phyloP scores from a whole-genome alignment of 192 early-diverging fungal genomes.

The Podila epigama region DNA sequence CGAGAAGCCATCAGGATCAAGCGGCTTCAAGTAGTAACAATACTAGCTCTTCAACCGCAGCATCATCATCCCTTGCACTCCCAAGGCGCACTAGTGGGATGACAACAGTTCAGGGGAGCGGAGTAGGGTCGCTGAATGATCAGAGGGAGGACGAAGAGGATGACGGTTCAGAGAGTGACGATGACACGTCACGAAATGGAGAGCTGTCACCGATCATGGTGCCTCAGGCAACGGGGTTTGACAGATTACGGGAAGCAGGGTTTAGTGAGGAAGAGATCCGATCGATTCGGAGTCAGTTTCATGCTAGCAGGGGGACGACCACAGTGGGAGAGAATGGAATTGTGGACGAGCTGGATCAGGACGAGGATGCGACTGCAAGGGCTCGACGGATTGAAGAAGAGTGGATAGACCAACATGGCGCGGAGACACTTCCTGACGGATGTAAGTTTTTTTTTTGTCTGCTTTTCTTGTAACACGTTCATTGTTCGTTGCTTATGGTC shows the following conservation, averaged over 20 bases:
- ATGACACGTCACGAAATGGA: slow-evolving; percentile 1
- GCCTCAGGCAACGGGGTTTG: slow-evolving; percentile 57
- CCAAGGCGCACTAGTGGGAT: slow-evolving; percentile 5
- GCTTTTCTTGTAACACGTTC: neutral
- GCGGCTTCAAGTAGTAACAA: neutral
- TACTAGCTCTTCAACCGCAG: neutral
- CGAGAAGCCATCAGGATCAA: neutral
- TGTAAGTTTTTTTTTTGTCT: slow-evolving; percentile 56
- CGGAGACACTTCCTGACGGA: slow-evolving; percentile 61
- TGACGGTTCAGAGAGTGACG: neutral
- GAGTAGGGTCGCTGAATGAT: too few species aligned
- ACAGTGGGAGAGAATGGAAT: slow-evolving; percentile 43
- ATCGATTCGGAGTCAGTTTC: slow-evolving; percentile 61
- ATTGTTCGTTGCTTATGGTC: neutral
- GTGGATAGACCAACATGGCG: slow-evolving; percentile 64
- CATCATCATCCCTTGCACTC: slow-evolving; percentile 13
- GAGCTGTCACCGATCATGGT: slow-evolving; percentile 49
- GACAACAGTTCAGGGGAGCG: neutral
- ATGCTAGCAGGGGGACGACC: slow-evolving; percentile 55
- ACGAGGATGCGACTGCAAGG: slow-evolving; percentile 34
- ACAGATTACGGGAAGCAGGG: slow-evolving; percentile 63
- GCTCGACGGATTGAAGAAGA: slow-evolving; percentile 57
- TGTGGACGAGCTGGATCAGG: slow-evolving; percentile 24
- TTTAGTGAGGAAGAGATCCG: slow-evolving; percentile 66
- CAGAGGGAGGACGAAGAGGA: neutral